A percentile compares a stretch with the other conserved stretches of the same genome.
phyloP scores from a whole-genome alignment of 805 yeast species.

The Metschnikowia matae region DNA sequence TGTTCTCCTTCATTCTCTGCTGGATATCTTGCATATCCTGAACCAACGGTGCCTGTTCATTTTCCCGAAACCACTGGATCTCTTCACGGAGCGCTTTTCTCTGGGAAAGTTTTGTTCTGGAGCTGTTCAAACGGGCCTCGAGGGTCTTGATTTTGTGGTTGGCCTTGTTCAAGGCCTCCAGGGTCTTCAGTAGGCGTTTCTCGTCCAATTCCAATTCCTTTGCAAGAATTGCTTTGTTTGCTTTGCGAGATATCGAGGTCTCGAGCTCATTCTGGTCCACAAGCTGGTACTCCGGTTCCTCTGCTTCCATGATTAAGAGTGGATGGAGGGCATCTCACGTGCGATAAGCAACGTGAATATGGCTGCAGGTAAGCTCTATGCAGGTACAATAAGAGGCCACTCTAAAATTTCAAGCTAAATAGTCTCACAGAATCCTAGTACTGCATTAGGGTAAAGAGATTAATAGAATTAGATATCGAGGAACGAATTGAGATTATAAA shows the following conservation, averaged over 20 bases:
- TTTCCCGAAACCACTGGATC: constrained; percentile 44
- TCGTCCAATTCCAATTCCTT: constrained; percentile 71
- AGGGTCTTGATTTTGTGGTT: constrained; percentile 44
- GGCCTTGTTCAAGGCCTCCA: constrained; percentile 42
- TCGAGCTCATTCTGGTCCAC: constrained; percentile 84
- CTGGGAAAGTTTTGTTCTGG: constrained; percentile 62
- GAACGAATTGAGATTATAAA: no score
- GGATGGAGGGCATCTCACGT: constrained; percentile 3
- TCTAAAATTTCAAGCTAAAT: no score
- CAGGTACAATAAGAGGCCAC: not conserved
- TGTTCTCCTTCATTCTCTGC: constrained; percentile 30
- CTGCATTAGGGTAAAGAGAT: not conserved
- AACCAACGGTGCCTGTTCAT: constrained; percentile 50
- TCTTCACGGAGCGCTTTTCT: constrained; percentile 53
- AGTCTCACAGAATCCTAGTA: no score
- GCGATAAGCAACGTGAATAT: constrained; percentile 3
- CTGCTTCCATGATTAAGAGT: not conserved
- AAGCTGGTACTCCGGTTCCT: constrained; percentile 28
- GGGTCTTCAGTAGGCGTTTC: constrained; percentile 68
- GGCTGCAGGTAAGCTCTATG: not conserved
- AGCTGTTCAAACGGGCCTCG: constrained; percentile 44
- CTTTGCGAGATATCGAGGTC: constrained; percentile 61
- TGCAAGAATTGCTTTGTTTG: constrained; percentile 55
- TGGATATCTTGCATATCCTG: constrained; percentile 58
- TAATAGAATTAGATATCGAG: no score